Percentiles rank a stretch among this genome's conserved stretches.
Evolutionary conservation across 148 eudicot genomes (phyloP).

Genomic region (Rhododendron ovatum): DNA sequence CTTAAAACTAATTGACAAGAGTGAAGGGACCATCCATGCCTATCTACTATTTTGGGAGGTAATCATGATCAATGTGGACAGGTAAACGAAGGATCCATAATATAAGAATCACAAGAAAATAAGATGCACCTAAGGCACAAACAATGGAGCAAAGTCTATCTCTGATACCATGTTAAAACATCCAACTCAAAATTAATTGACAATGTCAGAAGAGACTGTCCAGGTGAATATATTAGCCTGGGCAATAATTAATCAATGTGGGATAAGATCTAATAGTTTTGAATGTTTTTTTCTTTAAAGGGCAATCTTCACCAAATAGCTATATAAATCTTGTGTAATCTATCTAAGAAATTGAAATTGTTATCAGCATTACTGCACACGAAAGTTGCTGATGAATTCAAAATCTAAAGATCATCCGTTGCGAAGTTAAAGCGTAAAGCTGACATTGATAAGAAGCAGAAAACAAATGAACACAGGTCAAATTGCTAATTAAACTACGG

Average conservation of each 20-base stretch:
- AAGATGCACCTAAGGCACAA: neutral
- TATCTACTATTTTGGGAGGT: neutral
- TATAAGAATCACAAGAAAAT: neutral
- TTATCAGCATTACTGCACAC: neutral
- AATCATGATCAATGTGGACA: neutral
- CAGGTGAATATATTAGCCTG: neutral
- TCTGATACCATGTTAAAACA: neutral
- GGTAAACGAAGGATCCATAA: neutral
- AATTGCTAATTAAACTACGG: neutral
- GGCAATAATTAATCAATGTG: neutral
- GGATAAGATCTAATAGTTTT: neutral
- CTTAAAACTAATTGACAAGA: neutral
- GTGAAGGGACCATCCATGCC: neutral
- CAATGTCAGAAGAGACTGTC: neutral
- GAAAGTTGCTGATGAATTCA: neutral
- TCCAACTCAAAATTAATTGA: neutral
- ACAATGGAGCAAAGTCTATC: neutral
- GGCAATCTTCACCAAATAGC: neutral
- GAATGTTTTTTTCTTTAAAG: neutral
- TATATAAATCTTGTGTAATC: too few relatives aligned
- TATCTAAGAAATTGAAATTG: neutral
- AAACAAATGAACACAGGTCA: slow-evolving; percentile 12
- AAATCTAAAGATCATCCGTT: neutral
- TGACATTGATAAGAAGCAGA: neutral
- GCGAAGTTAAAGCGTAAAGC: neutral